Evolutionary conservation across 768 basidiomycete genomes (phyloP).

Genomic region (Asterophora lycoperdoides): DNA sequence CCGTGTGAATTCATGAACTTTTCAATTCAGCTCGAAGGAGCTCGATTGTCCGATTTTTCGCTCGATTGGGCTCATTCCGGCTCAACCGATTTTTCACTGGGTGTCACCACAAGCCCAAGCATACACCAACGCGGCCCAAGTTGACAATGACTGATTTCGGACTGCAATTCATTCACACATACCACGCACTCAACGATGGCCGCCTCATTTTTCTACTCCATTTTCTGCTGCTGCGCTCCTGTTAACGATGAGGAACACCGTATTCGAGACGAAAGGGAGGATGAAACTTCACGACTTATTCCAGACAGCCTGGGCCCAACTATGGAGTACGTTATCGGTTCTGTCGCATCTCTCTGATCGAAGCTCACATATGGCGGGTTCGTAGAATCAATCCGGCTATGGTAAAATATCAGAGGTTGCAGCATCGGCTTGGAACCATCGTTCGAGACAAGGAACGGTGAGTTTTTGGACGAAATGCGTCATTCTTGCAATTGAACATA

Average conservation of each 20-base stretch:
- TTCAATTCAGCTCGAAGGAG: no score
- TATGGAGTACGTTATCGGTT: constrained; percentile 21
- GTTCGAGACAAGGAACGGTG: constrained; percentile 62
- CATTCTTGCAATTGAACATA: no score
- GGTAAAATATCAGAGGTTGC: constrained; percentile 48
- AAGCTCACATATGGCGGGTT: background rate
- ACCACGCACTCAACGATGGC: constrained; percentile 18
- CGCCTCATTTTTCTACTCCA: constrained; percentile 16
- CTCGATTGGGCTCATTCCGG: no score
- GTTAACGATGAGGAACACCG: constrained; percentile 12
- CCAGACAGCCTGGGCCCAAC: constrained; percentile 24
- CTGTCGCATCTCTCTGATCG: background rate
- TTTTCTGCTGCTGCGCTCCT: constrained; percentile 24
- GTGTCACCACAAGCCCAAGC: background rate
- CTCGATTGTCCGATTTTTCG: no score
- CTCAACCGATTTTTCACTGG: no score
- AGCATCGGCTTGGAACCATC: constrained; percentile 51
- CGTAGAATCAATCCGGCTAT: constrained; percentile 21
- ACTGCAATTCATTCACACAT: background rate
- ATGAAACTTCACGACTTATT: constrained; percentile 32
- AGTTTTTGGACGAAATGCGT: constrained; percentile 15
- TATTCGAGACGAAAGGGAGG: constrained; percentile 9
- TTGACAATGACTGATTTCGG: background rate
- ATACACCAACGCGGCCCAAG: background rate
- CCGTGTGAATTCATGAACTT: no score